Conservation (phyloP, 805 yeast genomes). For the Yarrowia porcina region DNA sequence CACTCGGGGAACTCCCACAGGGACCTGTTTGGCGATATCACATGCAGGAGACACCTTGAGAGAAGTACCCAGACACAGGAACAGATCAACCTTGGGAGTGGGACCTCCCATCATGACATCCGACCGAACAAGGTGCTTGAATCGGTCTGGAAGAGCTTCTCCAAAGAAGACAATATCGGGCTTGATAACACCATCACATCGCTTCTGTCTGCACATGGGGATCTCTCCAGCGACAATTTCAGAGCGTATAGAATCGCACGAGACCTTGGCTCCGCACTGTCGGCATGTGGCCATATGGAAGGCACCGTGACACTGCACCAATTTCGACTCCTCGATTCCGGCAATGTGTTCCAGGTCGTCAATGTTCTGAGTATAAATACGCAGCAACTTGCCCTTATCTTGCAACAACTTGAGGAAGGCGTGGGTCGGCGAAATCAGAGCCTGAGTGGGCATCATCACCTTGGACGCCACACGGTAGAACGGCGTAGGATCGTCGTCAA, state of each 20-base stretch:
- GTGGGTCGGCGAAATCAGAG: constrained; percentile 67
- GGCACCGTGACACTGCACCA: constrained; percentile 90
- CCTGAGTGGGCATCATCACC: constrained; percentile 67
- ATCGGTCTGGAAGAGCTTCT: constrained; percentile 69
- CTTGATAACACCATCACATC: constrained; percentile 79
- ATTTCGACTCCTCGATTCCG: constrained; percentile 61
- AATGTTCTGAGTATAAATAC: constrained; percentile 89
- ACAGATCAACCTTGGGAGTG: constrained; percentile 64
- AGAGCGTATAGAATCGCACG: constrained; percentile 62
- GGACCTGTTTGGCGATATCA: constrained; percentile 73
- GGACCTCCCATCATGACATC: constrained; percentile 51
- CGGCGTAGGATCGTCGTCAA: constrained; percentile 69
- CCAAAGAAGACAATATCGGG: constrained; percentile 94
- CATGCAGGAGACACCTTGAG: constrained; percentile 90
- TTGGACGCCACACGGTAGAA: constrained; percentile 85
- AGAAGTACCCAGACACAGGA: constrained; percentile 86
- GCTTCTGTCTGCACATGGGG: constrained; percentile 60
- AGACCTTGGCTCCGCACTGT: constrained; percentile 63
- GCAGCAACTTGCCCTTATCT: constrained; percentile 69
- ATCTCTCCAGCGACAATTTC: constrained; percentile 57
- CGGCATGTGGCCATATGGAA: constrained; percentile 84
- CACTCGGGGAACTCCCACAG: constrained; percentile 75
- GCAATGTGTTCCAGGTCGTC: constrained; percentile 83
- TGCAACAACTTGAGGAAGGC: constrained; percentile 70
- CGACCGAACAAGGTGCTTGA: constrained; percentile 49